phyloP scores from a whole-genome alignment of 345 rosid genomes.

The Euphorbia tirucalli region DNA sequence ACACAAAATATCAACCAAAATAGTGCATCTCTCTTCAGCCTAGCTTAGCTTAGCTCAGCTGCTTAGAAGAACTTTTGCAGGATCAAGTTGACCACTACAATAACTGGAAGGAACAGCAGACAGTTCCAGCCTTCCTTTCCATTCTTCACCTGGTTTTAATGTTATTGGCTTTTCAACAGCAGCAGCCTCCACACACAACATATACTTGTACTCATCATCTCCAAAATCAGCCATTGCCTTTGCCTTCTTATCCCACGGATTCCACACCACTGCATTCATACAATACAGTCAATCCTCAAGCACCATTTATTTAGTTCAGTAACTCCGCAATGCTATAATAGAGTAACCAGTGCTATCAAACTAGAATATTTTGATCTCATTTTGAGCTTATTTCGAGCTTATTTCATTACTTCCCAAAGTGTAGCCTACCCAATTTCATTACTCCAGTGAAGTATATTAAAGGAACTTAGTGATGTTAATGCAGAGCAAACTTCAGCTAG shows the following conservation, averaged over 20 bases:
- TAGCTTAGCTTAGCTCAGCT: conserved; percentile 23
- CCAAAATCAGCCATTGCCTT: conserved; percentile 26
- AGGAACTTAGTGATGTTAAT: neutral
- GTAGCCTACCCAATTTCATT: neutral
- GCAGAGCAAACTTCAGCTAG: too few relatives aligned
- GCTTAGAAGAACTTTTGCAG: conserved; percentile 63
- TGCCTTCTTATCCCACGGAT: conserved; percentile 32
- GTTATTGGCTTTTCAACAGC: conserved; percentile 23
- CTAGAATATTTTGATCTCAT: neutral
- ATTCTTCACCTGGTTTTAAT: conserved; percentile 52
- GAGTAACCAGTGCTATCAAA: neutral
- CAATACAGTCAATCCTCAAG: too few relatives aligned
- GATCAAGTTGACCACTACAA: conserved; percentile 96
- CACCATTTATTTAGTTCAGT: too few relatives aligned
- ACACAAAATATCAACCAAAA: conserved; percentile 9
- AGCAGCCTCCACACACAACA: conserved; percentile 30
- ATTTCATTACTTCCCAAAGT: neutral
- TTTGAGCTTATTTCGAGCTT: neutral
- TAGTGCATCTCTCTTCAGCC: neutral
- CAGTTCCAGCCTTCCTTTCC: conserved; percentile 91
- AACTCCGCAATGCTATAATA: too few relatives aligned
- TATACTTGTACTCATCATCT: conserved; percentile 78
- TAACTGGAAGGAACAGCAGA: conserved; percentile 92
- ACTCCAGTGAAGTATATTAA: neutral
- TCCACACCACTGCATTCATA: conserved; percentile 27